These are phyloP conservation scores for Beauveria sp. DNA, from an alignment of 2,329 filamentous ascomycete genomes.

Conservation along the genomic window DNA sequence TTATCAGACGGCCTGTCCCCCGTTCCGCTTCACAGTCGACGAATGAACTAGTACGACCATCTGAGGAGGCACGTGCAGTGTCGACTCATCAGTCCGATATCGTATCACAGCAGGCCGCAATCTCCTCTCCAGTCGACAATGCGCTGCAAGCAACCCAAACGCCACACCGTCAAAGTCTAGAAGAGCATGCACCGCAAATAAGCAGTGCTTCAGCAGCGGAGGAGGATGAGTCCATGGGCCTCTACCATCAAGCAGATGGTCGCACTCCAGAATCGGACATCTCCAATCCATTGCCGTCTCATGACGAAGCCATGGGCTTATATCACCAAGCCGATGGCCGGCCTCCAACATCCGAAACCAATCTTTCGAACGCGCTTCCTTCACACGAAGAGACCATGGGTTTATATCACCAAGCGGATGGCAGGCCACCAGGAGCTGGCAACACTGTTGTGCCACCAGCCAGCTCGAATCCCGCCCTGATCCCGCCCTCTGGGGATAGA, in stretches of 20 bases:
- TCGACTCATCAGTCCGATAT: neutral
- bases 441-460: neutral
- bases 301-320: constrained; percentile 23
- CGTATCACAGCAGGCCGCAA: neutral
- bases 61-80: neutral
- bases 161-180: neutral
- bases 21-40: neutral
- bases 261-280: neutral
- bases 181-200: neutral
- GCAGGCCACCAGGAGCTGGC: constrained; percentile 6
- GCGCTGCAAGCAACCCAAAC: neutral
- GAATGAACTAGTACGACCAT: neutral
- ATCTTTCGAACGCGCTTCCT: neutral
- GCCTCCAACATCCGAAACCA: neutral
- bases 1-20: neutral
- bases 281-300: constrained; percentile 13
- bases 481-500: neutral
- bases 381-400: constrained; percentile 23
- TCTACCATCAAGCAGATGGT: constrained; percentile 26
- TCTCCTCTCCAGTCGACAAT: neutral
- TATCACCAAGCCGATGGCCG: constrained; percentile 26
- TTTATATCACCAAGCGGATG: constrained; percentile 25
- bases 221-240: constrained; percentile 21
- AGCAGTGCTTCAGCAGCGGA: constrained; percentile 10
- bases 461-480: neutral